Percentiles rank a stretch among this genome's conserved stretches.
Conservation (phyloP, 1,139 yeast species). For the Blastobotrys illinoisensis region DNA sequence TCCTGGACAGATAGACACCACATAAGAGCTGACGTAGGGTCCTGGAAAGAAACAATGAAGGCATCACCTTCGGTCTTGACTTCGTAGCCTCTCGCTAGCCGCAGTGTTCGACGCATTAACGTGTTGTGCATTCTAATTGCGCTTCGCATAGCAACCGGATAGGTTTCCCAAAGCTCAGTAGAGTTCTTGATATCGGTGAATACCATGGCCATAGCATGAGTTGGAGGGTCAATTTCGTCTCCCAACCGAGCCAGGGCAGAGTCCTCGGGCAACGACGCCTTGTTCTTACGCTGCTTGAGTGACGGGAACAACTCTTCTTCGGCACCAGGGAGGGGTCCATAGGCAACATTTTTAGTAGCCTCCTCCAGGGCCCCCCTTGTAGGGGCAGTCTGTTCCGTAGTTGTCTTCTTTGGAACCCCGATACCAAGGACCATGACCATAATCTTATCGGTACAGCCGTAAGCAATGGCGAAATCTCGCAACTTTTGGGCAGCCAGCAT, state of each 20-base stretch:
- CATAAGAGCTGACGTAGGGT: constrained; percentile 80
- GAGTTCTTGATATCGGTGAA: constrained; percentile 97
- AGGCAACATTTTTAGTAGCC: constrained; percentile 8
- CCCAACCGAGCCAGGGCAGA: constrained; percentile 76
- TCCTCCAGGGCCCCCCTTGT: constrained; percentile 22
- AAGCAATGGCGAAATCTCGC: constrained; percentile 90
- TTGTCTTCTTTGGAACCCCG: constrained; percentile 29
- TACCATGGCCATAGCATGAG: constrained; percentile 89
- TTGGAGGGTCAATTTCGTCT: constrained; percentile 92
- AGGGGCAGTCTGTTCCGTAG: constrained; percentile 5
- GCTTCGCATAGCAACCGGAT: constrained; percentile 91
- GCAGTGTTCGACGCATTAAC: constrained; percentile 87
- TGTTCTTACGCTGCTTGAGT: constrained; percentile 48
- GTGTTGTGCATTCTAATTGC: constrained; percentile 93
- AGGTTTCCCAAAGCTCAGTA: constrained; percentile 87
- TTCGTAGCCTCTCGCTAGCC: constrained; percentile 94
- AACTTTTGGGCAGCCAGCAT: constrained; percentile 90
- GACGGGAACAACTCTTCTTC: constrained; percentile 44
- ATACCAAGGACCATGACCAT: constrained; percentile 78
- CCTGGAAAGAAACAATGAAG: constrained; percentile 95
- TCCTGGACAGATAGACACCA: constrained; percentile 96
- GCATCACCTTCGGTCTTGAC: constrained; percentile 99
- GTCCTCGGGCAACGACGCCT: constrained; percentile 59
- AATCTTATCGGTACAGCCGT: constrained; percentile 80
- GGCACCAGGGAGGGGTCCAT: constrained; percentile 35